phyloP scores from a whole-genome alignment of 768 basidiomycete species.

The Lepiota brunneoincarnata region DNA sequence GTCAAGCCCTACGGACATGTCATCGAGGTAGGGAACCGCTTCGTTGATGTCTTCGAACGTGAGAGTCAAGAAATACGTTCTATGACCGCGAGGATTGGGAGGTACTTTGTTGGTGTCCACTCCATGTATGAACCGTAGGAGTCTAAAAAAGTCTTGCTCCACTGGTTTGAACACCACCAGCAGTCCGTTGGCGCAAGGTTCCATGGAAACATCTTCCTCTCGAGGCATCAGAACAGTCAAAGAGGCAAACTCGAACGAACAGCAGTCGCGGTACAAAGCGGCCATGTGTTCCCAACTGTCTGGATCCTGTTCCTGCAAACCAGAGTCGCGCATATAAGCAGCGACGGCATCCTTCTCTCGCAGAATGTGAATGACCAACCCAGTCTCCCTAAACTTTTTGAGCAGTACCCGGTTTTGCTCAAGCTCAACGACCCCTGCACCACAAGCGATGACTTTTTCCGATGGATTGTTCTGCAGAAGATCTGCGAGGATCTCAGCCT shows the following conservation, averaged over 20 bases:
- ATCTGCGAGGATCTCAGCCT: slow-evolving; percentile 54
- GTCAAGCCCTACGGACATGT: slow-evolving; percentile 64
- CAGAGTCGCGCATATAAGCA: slow-evolving; percentile 52
- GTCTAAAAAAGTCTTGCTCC: slow-evolving; percentile 55
- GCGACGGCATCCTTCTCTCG: slow-evolving; percentile 69
- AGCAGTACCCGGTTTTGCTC: slow-evolving; percentile 59
- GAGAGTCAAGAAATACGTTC: slow-evolving; percentile 71
- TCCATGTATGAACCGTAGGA: slow-evolving; percentile 71
- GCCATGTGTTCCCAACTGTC: slow-evolving; percentile 62
- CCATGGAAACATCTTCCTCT: slow-evolving; percentile 14
- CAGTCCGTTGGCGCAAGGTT: slow-evolving; percentile 18
- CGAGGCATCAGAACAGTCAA: slow-evolving; percentile 33
- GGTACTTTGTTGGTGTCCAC: slow-evolving; percentile 48
- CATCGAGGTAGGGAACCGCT: slow-evolving; percentile 51
- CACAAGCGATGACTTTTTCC: slow-evolving; percentile 65
- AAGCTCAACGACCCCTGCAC: slow-evolving; percentile 76
- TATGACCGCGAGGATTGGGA: slow-evolving; percentile 30
- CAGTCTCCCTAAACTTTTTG: slow-evolving; percentile 44
- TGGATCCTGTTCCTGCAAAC: slow-evolving; percentile 62
- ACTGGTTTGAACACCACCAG: slow-evolving; percentile 26
- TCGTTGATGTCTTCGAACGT: slow-evolving; percentile 70
- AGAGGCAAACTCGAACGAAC: slow-evolving; percentile 68
- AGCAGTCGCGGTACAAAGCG: slow-evolving; percentile 64
- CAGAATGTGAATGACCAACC: slow-evolving; percentile 72
- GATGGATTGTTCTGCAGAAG: slow-evolving; percentile 50